Conservation (phyloP, 257 asterid genomes). For the Eustoma russellianum region DNA sequence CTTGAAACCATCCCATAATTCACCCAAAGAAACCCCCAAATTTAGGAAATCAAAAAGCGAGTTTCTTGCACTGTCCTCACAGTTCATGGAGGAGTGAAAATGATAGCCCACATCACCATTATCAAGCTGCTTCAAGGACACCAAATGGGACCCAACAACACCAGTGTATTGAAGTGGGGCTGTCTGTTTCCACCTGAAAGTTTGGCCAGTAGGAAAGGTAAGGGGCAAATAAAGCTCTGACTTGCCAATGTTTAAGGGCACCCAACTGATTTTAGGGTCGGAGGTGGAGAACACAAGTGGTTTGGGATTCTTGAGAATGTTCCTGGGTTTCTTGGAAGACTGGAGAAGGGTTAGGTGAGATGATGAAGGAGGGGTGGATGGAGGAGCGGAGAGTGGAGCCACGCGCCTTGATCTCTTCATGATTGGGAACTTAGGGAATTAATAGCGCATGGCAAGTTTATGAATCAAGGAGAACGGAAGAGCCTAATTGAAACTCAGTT, state of each 20-base stretch:
- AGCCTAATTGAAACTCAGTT: too few relatives aligned
- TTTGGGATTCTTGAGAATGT: constrained; percentile 28
- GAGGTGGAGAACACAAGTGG: constrained; percentile 12
- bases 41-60: constrained; percentile 69
- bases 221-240: constrained; percentile 82
- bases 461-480: not conserved
- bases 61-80: constrained; percentile 27
- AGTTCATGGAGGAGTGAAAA: constrained; percentile 32
- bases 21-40: constrained; percentile 54
- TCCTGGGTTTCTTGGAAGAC: constrained; percentile 21
- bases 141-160: constrained; percentile 57
- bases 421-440: not conserved
- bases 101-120: constrained; percentile 45
- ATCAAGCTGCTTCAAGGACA: constrained; percentile 68
- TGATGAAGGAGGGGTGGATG: constrained; percentile 13
- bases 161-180: constrained; percentile 73
- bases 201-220: constrained; percentile 95
- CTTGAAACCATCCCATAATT: constrained; percentile 67
- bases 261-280: constrained; percentile 35
- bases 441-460: not conserved
- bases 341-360: constrained; percentile 3
- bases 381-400: constrained; percentile 12
- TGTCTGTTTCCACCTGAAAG: constrained; percentile 85
- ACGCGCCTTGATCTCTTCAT: constrained; percentile 17
- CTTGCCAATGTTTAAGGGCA: constrained; percentile 45